phyloP scores from a whole-genome alignment of 2,329 filamentous ascomycete genomes.

The Phaeomoniella chlamydospora region DNA sequence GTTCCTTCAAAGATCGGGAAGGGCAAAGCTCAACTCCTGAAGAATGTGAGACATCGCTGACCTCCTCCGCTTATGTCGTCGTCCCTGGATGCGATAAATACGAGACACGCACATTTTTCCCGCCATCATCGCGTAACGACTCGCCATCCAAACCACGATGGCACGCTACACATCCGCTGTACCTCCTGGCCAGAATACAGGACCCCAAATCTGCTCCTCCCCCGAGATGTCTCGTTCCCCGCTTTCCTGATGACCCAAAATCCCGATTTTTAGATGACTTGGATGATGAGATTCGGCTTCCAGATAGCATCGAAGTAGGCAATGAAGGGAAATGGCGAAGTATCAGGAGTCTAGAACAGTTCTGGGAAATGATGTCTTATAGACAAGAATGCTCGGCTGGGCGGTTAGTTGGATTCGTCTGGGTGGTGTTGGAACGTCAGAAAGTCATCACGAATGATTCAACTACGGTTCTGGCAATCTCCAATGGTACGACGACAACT shows the following conservation, averaged over 20 bases:
- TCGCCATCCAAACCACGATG: slow-evolving; percentile 26
- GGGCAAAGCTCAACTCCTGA: slow-evolving; percentile 13
- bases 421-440: slow-evolving; percentile 55
- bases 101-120: slow-evolving; percentile 69
- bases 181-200: slow-evolving; percentile 31
- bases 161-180: slow-evolving; percentile 53
- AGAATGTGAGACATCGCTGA: slow-evolving; percentile 1
- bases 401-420: slow-evolving; percentile 82
- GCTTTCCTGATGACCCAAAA: slow-evolving; percentile 92
- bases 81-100: slow-evolving; percentile 75
- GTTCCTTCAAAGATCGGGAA: slow-evolving; percentile 26
- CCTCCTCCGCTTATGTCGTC: slow-evolving; percentile 54
- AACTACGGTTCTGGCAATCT: too few species aligned
- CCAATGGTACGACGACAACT: background rate
- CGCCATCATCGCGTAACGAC: slow-evolving; percentile 31
- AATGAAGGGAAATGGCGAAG: slow-evolving; percentile 64
- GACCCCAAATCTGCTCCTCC: slow-evolving; percentile 59
- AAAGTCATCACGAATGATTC: too few species aligned
- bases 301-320: slow-evolving; percentile 24
- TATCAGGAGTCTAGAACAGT: slow-evolving; percentile 71
- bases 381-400: slow-evolving; percentile 92
- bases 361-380: slow-evolving; percentile 98
- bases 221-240: slow-evolving; percentile 71
- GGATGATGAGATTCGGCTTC: slow-evolving; percentile 40
- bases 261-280: slow-evolving; percentile 77